phyloP scores from a whole-genome alignment of 2,329 filamentous ascomycete genomes.

The Aspergillus ochraceus region DNA sequence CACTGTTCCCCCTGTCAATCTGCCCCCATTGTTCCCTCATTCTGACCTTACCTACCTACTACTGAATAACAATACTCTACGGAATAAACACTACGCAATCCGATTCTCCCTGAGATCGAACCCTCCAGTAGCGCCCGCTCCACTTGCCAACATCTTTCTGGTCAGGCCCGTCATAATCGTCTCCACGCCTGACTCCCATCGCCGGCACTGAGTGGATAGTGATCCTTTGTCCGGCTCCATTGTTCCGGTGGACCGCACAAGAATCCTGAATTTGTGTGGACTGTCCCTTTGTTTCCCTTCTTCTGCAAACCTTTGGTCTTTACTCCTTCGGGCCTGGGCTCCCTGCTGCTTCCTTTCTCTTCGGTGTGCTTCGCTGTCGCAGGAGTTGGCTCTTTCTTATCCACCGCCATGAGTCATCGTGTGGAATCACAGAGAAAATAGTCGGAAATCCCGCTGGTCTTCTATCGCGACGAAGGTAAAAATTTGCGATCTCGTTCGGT shows the following conservation, averaged over 20 bases:
- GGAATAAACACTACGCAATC: too few relatives aligned
- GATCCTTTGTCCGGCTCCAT: not conserved
- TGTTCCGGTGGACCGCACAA: not conserved
- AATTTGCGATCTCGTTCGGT: not conserved
- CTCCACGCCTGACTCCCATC: not conserved
- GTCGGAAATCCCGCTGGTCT: not conserved
- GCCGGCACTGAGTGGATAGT: not conserved
- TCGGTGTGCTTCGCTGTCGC: not conserved
- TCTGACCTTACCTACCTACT: too few relatives aligned
- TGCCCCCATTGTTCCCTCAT: too few relatives aligned
- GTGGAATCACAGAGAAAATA: not conserved
- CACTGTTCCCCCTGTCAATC: too few relatives aligned
- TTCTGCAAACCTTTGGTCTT: not conserved
- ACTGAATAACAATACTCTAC: too few relatives aligned
- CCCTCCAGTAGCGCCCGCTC: not conserved
- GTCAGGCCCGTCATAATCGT: slow-evolving; percentile 4
- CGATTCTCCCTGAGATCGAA: too few relatives aligned
- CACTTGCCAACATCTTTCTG: slow-evolving; percentile 8
- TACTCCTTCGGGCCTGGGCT: not conserved
- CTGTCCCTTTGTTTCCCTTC: not conserved
- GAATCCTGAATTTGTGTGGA: not conserved
- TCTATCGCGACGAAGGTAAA: not conserved
- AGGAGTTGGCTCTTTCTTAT: not conserved
- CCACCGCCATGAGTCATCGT: not conserved
- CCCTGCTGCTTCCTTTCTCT: not conserved